Conservation (phyloP, 805 yeast genomes). For the Wickerhamomyces pijperi region DNA sequence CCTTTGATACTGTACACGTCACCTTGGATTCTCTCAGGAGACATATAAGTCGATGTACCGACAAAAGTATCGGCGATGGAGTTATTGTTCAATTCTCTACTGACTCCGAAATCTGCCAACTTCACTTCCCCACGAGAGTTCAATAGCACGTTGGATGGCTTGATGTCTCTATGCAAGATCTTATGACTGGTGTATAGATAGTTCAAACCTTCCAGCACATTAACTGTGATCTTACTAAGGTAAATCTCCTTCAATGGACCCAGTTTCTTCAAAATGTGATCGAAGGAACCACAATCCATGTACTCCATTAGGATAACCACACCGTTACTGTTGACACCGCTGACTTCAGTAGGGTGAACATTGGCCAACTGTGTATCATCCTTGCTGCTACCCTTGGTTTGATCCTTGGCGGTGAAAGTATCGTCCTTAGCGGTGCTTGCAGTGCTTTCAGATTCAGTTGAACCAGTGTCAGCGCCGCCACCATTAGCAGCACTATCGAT, state of each 20-base stretch:
- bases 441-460: neutral
- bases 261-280: constrained; percentile 50
- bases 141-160: constrained; percentile 87
- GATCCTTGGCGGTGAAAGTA: constrained; percentile 2
- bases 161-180: constrained; percentile 91
- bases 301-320: constrained; percentile 92
- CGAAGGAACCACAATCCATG: constrained; percentile 90
- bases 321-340: constrained; percentile 32
- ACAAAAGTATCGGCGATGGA: constrained; percentile 97
- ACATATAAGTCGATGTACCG: constrained; percentile 95
- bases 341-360: constrained; percentile 5
- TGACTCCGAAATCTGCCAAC: constrained; percentile 94
- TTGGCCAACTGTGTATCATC: constrained; percentile 7
- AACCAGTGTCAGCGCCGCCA: constrained; percentile 2
- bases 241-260: constrained; percentile 62
- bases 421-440: neutral
- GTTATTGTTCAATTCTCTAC: constrained; percentile 72
- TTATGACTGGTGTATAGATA: constrained; percentile 76
- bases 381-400: constrained; percentile 2
- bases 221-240: constrained; percentile 60
- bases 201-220: constrained; percentile 70
- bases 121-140: constrained; percentile 82
- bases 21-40: constrained; percentile 96
- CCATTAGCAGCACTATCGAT: constrained; percentile 25
- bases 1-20: constrained; percentile 88